phyloP scores from a whole-genome alignment of 192 early-diverging fungal species.

The Backusella australiensis region DNA sequence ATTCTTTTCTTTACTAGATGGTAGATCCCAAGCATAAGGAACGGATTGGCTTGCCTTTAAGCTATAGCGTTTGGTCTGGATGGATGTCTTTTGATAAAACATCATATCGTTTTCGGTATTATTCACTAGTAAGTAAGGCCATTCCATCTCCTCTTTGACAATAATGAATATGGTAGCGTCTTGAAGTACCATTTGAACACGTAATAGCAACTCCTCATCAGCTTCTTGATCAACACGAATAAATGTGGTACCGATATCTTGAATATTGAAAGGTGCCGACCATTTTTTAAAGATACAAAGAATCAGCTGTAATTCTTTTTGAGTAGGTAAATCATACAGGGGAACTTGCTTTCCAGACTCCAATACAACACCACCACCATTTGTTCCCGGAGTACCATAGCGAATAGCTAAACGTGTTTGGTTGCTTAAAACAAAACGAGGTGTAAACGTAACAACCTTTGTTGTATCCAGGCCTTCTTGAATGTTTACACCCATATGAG shows the following conservation, averaged over 20 bases:
- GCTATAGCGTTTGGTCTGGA: conserved; percentile 7
- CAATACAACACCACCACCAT: conserved; percentile 37
- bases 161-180: conserved; percentile 91
- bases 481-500: conserved; percentile 83
- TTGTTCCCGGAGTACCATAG: conserved; percentile 66
- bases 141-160: conserved; percentile 71
- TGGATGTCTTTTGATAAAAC: conserved; percentile 70
- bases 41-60: conserved; percentile 51
- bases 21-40: conserved; percentile 91
- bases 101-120: conserved; percentile 63
- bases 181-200: conserved; percentile 77
- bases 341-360: conserved; percentile 57
- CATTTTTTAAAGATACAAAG: conserved; percentile 68
- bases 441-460: conserved; percentile 87
- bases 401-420: conserved; percentile 65
- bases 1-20: conserved; percentile 66
- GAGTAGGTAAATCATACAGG: conserved; percentile 64
- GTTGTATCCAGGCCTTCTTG: conserved; percentile 86
- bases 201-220: conserved; percentile 62
- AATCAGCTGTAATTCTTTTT: conserved; percentile 61
- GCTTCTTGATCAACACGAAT: conserved; percentile 70
- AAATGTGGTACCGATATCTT: conserved; percentile 82
- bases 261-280: conserved; percentile 87
- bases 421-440: conserved; percentile 91
- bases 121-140: conserved; percentile 92